Percentiles rank a stretch among this genome's conserved stretches.
Conservation (phyloP, 495 filamentous ascomycete genomes). For the Collariella sp. region DNA sequence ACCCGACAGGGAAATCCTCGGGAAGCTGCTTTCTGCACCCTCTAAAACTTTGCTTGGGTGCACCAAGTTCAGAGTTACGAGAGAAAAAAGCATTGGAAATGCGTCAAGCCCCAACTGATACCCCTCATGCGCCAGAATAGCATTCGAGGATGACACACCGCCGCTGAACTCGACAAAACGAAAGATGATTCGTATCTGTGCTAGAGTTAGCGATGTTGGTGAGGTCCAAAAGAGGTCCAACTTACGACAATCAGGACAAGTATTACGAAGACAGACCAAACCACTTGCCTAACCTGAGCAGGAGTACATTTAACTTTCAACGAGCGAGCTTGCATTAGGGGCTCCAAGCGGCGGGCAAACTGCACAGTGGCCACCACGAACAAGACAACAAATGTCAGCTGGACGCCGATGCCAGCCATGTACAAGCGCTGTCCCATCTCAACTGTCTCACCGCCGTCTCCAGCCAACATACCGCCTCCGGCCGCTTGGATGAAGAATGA, state of each 20-base stretch:
- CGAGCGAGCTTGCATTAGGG: background rate
- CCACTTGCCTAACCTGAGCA: constrained; percentile 38
- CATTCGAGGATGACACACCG: constrained; percentile 29
- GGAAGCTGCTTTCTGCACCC: background rate
- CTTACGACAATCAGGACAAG: constrained; percentile 45
- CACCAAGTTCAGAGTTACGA: constrained; percentile 37
- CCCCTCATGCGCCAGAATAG: constrained; percentile 41
- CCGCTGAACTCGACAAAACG: constrained; percentile 47
- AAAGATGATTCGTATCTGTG: constrained; percentile 51
- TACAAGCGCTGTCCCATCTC: constrained; percentile 47
- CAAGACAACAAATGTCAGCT: constrained; percentile 48
- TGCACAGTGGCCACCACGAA: constrained; percentile 39
- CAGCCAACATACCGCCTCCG: constrained; percentile 39
- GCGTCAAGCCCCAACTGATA: constrained; percentile 49
- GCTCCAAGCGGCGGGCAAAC: constrained; percentile 25
- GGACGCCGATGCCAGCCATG: constrained; percentile 53
- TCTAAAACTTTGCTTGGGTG: constrained; percentile 7
- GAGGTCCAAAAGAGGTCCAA: background rate
- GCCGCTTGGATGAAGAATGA: constrained; percentile 52
- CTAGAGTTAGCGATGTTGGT: background rate
- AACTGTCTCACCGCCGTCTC: constrained; percentile 9
- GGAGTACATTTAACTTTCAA: constrained; percentile 5
- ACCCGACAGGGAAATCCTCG: background rate
- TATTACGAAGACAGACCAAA: constrained; percentile 39
- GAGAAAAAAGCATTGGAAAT: constrained; percentile 46